Conservation (phyloP, 2,329 filamentous ascomycete genomes). For the Catunica adiposa region DNA sequence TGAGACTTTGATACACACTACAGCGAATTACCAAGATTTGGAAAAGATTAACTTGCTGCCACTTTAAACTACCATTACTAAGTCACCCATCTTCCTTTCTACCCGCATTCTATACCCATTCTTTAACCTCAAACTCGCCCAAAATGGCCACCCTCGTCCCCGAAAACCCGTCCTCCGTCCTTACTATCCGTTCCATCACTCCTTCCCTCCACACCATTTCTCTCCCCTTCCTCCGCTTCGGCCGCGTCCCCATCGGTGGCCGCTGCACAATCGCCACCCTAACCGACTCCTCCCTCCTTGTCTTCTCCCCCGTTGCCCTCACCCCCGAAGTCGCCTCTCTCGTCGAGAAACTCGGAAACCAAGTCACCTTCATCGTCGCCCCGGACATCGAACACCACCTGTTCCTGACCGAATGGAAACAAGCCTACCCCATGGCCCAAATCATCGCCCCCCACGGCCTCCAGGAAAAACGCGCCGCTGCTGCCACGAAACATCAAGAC, state of each 20-base stretch:
- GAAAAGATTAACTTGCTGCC: no score
- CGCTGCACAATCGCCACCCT: constrained; percentile 75
- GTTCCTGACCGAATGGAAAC: constrained; percentile 71
- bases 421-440: constrained; percentile 59
- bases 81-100: neutral
- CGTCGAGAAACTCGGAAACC: constrained; percentile 46
- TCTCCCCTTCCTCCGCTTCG: constrained; percentile 70
- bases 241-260: constrained; percentile 66
- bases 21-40: no score
- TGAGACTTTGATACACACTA: no score
- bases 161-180: constrained; percentile 58
- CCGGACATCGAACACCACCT: constrained; percentile 91
- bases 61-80: neutral
- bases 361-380: constrained; percentile 71
- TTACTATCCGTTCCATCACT: constrained; percentile 77
- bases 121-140: neutral
- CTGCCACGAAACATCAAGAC: constrained; percentile 24
- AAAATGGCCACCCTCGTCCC: constrained; percentile 35
- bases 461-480: constrained; percentile 57
- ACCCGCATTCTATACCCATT: neutral
- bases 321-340: constrained; percentile 56
- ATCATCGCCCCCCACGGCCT: constrained; percentile 73
- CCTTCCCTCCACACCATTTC: constrained; percentile 65
- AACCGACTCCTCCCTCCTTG: constrained; percentile 57
- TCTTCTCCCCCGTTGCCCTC: constrained; percentile 82